These are phyloP conservation scores for Phaeodactylum tricornutum DNA, from an alignment of 108 stramenopile species.

Conservation along the genomic window DNA sequence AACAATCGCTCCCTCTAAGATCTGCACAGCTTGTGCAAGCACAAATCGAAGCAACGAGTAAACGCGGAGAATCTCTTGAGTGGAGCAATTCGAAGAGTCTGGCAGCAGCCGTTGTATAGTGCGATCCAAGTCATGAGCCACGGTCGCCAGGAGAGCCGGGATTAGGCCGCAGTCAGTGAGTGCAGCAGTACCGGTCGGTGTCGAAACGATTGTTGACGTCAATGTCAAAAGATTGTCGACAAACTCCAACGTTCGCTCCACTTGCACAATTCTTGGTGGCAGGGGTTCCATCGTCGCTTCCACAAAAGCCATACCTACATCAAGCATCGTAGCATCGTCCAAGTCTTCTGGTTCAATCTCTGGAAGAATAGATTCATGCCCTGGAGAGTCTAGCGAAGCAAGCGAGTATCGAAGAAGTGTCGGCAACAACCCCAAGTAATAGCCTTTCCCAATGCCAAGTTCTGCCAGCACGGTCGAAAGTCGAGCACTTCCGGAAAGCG, in stretches of 20 bases:
- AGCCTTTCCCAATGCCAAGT: slow-evolving; percentile 87
- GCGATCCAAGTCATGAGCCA: slow-evolving; percentile 46
- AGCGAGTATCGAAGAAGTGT: slow-evolving; percentile 83
- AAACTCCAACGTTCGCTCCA: slow-evolving; percentile 60
- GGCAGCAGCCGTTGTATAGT: background rate
- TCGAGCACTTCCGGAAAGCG: slow-evolving; percentile 49
- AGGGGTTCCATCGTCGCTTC: slow-evolving; percentile 51
- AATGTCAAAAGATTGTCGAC: slow-evolving; percentile 79
- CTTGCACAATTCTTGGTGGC: slow-evolving; percentile 31
- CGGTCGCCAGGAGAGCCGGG: slow-evolving; percentile 76
- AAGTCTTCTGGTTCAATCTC: too few relatives aligned
- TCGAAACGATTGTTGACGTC: slow-evolving; percentile 72
- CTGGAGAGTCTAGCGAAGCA: too few relatives aligned
- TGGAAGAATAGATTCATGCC: too few relatives aligned
- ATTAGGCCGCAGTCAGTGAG: slow-evolving; percentile 89
- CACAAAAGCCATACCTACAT: slow-evolving; percentile 82
- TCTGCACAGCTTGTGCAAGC: slow-evolving; percentile 81
- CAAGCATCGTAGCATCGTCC: slow-evolving; percentile 14
- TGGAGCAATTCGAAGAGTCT: background rate
- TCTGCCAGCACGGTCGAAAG: slow-evolving; percentile 82
- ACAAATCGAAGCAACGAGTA: slow-evolving; percentile 47
- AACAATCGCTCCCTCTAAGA: slow-evolving; percentile 82
- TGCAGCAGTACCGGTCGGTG: slow-evolving; percentile 73
- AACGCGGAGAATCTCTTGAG: slow-evolving; percentile 1
- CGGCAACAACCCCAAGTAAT: slow-evolving; percentile 83